phyloP scores from a whole-genome alignment of 2,329 filamentous ascomycete species.

The Fusarium sarcochroum region DNA sequence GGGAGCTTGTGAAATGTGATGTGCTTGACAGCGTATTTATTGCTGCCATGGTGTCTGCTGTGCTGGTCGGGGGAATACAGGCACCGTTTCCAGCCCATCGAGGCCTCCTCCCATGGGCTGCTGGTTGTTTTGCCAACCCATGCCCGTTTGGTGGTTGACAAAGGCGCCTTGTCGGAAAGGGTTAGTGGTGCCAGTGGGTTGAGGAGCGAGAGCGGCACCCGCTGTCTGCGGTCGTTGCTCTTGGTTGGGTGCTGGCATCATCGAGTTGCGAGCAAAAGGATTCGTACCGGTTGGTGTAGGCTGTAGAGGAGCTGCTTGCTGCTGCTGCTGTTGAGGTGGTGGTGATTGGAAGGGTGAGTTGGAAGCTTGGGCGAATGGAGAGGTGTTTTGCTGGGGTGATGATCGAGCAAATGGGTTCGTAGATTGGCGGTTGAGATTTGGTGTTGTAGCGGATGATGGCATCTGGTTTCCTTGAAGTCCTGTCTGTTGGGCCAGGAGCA shows the following conservation, averaged over 20 bases:
- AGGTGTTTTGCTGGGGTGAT: conserved; percentile 60
- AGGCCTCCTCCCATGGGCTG: conserved; percentile 85
- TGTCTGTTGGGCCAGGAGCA: conserved; percentile 75
- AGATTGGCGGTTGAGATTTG: conserved; percentile 70
- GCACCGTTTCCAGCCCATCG: conserved; percentile 83
- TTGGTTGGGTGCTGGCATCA: conserved; percentile 48
- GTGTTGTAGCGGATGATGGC: conserved; percentile 59
- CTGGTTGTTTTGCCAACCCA: conserved; percentile 87
- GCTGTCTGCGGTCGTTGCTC: conserved; percentile 62
- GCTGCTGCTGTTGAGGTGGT: conserved; percentile 51
- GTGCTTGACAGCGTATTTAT: conserved; percentile 37
- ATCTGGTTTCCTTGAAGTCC: conserved; percentile 57
- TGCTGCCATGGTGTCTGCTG: conserved; percentile 74
- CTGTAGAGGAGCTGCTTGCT: conserved; percentile 58
- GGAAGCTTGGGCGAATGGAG: conserved; percentile 53
- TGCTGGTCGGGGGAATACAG: conserved; percentile 87
- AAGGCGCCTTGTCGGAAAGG: conserved; percentile 94
- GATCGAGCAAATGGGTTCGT: conserved; percentile 91
- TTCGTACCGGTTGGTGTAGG: conserved; percentile 70
- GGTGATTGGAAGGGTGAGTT: conserved; percentile 63
- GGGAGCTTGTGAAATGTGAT: conserved; percentile 8
- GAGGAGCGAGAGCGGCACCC: conserved; percentile 72
- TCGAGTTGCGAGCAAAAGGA: conserved; percentile 67
- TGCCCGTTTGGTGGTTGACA: conserved; percentile 88
- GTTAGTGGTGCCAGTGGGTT: conserved; percentile 90